Evolutionary conservation across 805 yeast species (phyloP), one percentile per base, ranked within the genome.

Genomic region (Yarrowia sp.): DNA sequence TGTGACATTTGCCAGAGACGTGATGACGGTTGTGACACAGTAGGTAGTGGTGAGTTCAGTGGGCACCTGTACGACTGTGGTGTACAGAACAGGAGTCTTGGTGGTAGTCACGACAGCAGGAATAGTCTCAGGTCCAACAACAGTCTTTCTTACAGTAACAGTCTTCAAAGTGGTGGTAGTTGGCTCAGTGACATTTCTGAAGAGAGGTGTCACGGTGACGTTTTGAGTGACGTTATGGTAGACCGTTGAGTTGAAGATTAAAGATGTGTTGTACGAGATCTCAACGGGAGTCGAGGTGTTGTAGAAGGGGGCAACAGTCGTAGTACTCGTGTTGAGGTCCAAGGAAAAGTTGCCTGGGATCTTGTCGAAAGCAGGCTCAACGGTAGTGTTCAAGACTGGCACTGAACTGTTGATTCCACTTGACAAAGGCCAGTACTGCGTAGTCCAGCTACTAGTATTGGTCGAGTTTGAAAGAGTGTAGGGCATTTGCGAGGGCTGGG

Each of bases 371-470:
- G 16, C 11, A 12, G 35, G 8, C 5, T 2, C 16, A 3, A 11
- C 12, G 12, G 55, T 35, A 10, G 22, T 9, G n/a, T 52, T 36
- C 9, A n/a, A 16, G 5, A 9, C 16, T 0, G 42, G 41, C 15
- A 19, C 45, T 2, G 48, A 56, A 8, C 12, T 16, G 41, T 8
- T 40, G 16, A 19, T 15, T 14, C 45, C 59, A 7, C 38, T 41
- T 14, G 46, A 19, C 48, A n/a, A 5, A 7, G 63, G 48, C 63
- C 36, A 41, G 26, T 22, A 56, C 45, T 9, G 22, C 2, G 63
- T 56, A 56, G 63, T 41, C 63, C 63, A 56, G 63, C 48, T 41
- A 56, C 48, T 56, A 3, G 48, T 42, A 42, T 3, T 41, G 48
- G 46, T 26, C 2, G 22, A 5, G 61, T 40, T 22, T 26, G 48